Evolutionary conservation across 352 stramenopile species (phyloP).

Genomic region (Pythium pyrilobum): DNA sequence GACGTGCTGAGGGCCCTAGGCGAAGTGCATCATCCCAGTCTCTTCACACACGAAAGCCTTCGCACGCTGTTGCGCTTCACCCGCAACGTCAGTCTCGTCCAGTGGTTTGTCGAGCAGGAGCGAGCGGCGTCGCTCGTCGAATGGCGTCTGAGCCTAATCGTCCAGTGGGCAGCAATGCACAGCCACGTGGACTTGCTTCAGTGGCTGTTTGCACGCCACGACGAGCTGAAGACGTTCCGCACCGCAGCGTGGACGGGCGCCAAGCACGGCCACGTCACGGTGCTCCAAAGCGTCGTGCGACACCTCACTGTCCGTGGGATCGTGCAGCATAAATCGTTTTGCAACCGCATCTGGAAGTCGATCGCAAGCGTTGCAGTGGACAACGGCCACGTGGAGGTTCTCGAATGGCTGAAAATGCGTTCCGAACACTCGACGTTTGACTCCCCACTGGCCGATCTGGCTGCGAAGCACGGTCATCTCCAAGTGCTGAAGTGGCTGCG

Average conservation of each 20-base stretch:
- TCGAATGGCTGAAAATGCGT: neutral
- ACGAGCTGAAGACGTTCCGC: conserved; percentile 10
- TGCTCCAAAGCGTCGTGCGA: neutral
- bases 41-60: neutral
- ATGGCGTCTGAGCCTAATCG: neutral
- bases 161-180: conserved; percentile 7
- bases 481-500: conserved; percentile 5
- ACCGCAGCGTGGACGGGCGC: conserved; percentile 8
- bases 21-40: neutral
- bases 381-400: conserved; percentile 5
- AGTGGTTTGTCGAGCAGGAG: conserved; percentile 9
- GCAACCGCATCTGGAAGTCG: neutral
- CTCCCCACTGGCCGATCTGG: neutral
- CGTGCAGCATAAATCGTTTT: neutral
- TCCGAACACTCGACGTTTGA: neutral
- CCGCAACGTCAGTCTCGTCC: neutral
- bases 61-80: neutral
- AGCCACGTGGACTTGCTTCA: conserved; percentile 4
- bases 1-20: neutral
- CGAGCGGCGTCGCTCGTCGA: neutral
- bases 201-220: neutral
- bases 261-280: conserved; percentile 1
- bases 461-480: neutral
- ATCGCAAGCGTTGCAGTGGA: neutral
- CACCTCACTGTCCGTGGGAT: neutral